Base-by-base conservation (phyloP, 108 stramenopile genomes). In the Hondaea fermentalgiana region DNA sequence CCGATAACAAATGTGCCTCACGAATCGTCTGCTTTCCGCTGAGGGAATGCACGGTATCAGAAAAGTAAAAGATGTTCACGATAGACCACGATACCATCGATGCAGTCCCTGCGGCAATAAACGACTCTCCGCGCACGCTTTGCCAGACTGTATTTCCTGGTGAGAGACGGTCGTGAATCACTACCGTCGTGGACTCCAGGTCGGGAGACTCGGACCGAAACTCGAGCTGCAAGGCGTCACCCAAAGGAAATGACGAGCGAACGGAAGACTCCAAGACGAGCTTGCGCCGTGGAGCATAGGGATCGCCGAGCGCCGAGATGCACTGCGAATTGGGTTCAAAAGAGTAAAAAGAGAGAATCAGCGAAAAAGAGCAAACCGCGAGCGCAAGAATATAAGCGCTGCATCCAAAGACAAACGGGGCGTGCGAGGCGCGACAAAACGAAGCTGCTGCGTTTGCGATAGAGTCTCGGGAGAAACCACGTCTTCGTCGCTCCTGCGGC, bases 271-370 rank as follows among this genome's bases (percentile, higher is more conserved):
- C 51, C 6, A 83, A 45, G 16, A 53, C 23, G 25, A 83, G 45
- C 16, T 45, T 83, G 8, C 49, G 45, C 23, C 49, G 6, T 12
- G 25, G 51, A 6, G 45, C 28, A 6, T 10, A 69, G 2, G 10
- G 21, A 23, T 53, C 51, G 45, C 3, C 49, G 19, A 83, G 76
- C 1, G 49, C 45, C 76, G 76, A 47, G 51, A 83, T 25, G 28
- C 76, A 83, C n/a, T 83, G 76, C 45, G 76, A 25, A 23, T 83
- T 83, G 3, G 76, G 76, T 45, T 83, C 76, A 53, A 83, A 83
- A 43, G 76, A 83, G 28, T 21, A 83, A 3, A 83, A 83, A 6
- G 76, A 83, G 16, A 83, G 51, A 12, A 83, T 35, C 51, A 83
- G n/a, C 76, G 76, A 83, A 23, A 83, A 83, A 1, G 76, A 12